phyloP scores from a whole-genome alignment of 441 rosid genomes.

The Theobroma grandiflorum region DNA sequence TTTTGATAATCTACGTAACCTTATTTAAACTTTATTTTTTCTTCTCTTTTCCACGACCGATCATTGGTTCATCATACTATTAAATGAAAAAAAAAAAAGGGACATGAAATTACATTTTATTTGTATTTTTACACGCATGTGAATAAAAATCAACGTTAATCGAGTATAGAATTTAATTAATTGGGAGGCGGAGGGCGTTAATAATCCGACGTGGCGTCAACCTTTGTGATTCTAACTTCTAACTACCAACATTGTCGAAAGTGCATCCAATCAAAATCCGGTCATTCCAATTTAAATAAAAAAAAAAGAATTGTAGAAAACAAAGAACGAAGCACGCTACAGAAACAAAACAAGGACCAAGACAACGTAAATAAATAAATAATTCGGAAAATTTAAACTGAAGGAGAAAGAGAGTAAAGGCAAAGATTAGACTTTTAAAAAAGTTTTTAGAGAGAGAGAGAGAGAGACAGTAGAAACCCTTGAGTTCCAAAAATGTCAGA shows the following conservation, averaged over 20 bases:
- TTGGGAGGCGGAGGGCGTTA: not conserved
- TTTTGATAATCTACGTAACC: no score
- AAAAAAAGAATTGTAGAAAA: not conserved
- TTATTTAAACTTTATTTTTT: no score
- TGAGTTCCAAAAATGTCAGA: slow-evolving; percentile 35
- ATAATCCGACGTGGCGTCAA: not conserved
- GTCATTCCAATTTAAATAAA: not conserved
- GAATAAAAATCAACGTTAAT: no score
- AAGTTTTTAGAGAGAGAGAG: not conserved
- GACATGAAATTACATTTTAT: no score
- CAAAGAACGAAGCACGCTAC: not conserved
- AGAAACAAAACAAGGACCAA: not conserved
- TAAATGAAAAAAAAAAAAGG: no score
- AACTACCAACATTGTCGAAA: not conserved
- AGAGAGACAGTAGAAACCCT: slow-evolving; percentile 19
- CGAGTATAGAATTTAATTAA: no score
- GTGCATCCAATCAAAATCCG: not conserved
- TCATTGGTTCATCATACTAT: no score
- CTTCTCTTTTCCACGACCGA: no score
- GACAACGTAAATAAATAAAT: not conserved
- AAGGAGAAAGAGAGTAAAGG: not conserved
- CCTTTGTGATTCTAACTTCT: not conserved
- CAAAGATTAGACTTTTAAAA: not conserved
- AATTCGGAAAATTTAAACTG: not conserved
- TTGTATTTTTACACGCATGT: no score